Evolutionary conservation across 176 grass and related monocot genomes (phyloP).

Genomic region (Typha latifolia): DNA sequence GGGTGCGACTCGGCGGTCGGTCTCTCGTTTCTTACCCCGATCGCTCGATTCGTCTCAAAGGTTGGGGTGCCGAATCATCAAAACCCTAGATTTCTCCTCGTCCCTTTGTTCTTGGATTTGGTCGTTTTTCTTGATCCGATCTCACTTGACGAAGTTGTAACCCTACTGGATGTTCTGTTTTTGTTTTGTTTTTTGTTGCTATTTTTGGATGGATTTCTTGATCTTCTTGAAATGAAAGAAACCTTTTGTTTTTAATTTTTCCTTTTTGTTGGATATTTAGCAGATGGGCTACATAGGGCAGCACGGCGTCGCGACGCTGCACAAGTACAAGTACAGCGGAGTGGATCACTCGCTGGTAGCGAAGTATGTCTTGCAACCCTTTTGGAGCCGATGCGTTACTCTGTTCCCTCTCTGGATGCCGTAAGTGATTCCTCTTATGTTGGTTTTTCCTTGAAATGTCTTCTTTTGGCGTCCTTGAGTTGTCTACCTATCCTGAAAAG

Average conservation of each 20-base stretch:
- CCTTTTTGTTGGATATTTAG: not conserved
- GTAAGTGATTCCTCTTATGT: slow-evolving; percentile 30
- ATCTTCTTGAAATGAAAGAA: not conserved
- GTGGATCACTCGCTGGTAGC: slow-evolving; percentile 83
- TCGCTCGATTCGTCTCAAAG: not conserved
- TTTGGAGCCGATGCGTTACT: slow-evolving; percentile 85
- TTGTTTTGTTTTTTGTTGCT: not conserved
- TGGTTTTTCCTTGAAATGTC: not conserved
- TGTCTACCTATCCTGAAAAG: too few relatives aligned
- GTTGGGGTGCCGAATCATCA: not conserved
- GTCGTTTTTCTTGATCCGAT: not conserved
- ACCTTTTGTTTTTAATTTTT: too few relatives aligned
- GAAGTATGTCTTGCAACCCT: slow-evolving; percentile 95
- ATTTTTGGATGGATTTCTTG: not conserved
- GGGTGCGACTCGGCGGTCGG: not conserved
- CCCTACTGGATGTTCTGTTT: too few relatives aligned
- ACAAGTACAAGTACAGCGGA: slow-evolving; percentile 91
- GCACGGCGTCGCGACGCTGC: slow-evolving; percentile 81
- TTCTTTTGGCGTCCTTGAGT: too few relatives aligned
- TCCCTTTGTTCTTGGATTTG: not conserved
- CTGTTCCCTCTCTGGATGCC: slow-evolving; percentile 99
- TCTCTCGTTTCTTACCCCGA: not conserved
- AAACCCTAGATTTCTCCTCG: not conserved
- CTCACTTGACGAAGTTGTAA: too few relatives aligned
- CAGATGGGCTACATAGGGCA: slow-evolving; percentile 82